Base-by-base conservation (phyloP, 306 rosid species). In the Rubus parviflorus region DNA sequence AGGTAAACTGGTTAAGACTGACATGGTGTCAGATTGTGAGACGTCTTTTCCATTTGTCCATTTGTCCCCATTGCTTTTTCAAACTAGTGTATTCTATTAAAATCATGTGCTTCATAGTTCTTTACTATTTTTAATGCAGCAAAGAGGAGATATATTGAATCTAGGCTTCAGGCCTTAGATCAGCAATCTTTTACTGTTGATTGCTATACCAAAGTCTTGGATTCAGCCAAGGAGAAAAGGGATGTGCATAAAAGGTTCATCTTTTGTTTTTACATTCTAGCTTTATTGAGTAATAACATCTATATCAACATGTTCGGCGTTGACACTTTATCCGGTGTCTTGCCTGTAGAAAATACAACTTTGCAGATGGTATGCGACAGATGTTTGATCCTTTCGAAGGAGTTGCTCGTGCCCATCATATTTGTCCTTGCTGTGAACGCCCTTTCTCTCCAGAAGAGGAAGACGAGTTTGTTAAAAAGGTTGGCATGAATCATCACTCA, bases 341-440 rank as follows among this genome's bases (percentile, higher is more conserved):
- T 74, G 4, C 82, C 75, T 88, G 84, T 89, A 94, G 98, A 92
- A 89, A 92, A 78, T 90, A 82, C 89, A 90, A 89, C 85, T 82
- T 90, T 66, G 92, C 95, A 38, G 97, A 88, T 88, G 98, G 98
- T 81, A 92, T 94, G 97, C 88, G 91, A 51, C 93, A 89, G 75
- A 90, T 92, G 97, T 88, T 94, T 88, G 98, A 92, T 90, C 97
- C 97, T 70, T 94, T 92, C 82, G 98, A 92, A 86, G 88, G 88
- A 86, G 91, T 88, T 80, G 97, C 98, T 58, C 94, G 98, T 66
- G 97, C 92, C 73, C 86, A 84, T 87, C 98, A 94, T 79, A 17
- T 85, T 75, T 94, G 98, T 85, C 98, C 98, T 49, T 92, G 97
- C 86, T 94, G 98, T 79, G 97, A 94, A 81, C 97, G 98, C 30